Evolutionary conservation across 2,329 filamentous ascomycete species (phyloP).

Genomic region (Fusarium ramigenum): DNA sequence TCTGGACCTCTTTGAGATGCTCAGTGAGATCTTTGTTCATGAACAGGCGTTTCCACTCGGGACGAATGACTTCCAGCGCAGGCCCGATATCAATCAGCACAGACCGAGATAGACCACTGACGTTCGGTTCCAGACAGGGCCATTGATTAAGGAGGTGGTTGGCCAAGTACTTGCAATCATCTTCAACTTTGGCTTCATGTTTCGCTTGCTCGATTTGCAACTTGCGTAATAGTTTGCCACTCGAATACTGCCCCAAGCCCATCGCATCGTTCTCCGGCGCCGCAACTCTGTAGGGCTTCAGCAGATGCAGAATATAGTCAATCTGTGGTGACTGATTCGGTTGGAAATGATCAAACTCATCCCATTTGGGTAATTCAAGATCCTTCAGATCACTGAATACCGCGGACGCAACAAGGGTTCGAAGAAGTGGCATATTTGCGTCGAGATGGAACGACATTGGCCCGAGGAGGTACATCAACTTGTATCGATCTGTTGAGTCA

Average conservation of each 20-base stretch:
- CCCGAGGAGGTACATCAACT: constrained; percentile 38
- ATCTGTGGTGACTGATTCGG: constrained; percentile 32
- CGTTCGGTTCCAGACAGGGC: constrained; percentile 39
- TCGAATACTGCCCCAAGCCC: constrained; percentile 30
- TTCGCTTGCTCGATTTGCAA: constrained; percentile 27
- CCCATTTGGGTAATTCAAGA: constrained; percentile 28
- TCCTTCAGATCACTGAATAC: constrained; percentile 32
- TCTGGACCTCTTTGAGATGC: constrained; percentile 31
- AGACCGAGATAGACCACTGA: constrained; percentile 10
- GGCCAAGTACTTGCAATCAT: constrained; percentile 36
- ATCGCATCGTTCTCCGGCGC: constrained; percentile 3
- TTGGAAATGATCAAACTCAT: constrained; percentile 37
- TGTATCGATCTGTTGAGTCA: constrained; percentile 14
- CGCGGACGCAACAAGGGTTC: constrained; percentile 34
- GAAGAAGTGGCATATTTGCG: constrained; percentile 31
- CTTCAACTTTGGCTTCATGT: constrained; percentile 35
- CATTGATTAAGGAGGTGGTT: constrained; percentile 39
- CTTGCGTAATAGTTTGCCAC: constrained; percentile 36
- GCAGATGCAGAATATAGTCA: constrained; percentile 26
- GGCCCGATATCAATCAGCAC: constrained; percentile 36
- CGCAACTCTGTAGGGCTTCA: constrained; percentile 33
- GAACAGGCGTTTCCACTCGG: constrained; percentile 40
- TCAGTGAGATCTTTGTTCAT: constrained; percentile 35
- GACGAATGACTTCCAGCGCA: constrained; percentile 36
- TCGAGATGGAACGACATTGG: constrained; percentile 37